Conservation (phyloP, 2,329 filamentous ascomycete species). For the Paecilomyces formosus region DNA sequence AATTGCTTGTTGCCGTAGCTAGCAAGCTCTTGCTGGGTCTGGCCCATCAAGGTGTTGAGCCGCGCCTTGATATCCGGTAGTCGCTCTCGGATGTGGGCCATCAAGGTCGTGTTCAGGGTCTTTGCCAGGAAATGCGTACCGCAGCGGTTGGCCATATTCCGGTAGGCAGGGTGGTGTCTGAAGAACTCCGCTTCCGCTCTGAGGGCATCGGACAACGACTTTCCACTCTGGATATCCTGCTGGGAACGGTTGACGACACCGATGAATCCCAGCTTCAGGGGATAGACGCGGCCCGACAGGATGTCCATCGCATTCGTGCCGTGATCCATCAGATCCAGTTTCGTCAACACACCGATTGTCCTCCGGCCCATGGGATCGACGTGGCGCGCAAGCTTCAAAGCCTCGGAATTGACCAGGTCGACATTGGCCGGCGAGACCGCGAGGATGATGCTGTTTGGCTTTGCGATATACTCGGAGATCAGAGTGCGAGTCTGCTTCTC, state of each 20-base stretch:
- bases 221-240: constrained; percentile 93
- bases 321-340: constrained; percentile 97
- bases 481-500: constrained; percentile 97
- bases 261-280: constrained; percentile 93
- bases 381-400: constrained; percentile 90
- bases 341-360: constrained; percentile 95
- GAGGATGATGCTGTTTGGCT: constrained; percentile 96
- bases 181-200: constrained; percentile 92
- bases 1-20: constrained; percentile 98
- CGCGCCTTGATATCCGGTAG: constrained; percentile 97
- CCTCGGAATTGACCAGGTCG: constrained; percentile 96
- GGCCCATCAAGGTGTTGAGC: constrained; percentile 97
- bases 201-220: constrained; percentile 87
- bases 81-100: constrained; percentile 92
- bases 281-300: constrained; percentile 92
- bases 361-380: constrained; percentile 90
- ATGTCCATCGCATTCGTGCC: constrained; percentile 97
- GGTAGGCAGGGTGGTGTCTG: constrained; percentile 90
- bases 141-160: constrained; percentile 89
- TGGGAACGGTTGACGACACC: constrained; percentile 97
- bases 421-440: constrained; percentile 97
- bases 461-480: constrained; percentile 96
- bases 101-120: constrained; percentile 88
- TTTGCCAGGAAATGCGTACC: constrained; percentile 92
- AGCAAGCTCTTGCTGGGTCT: constrained; percentile 95